Evolutionary conservation across 345 rosid species (phyloP).

Genomic region (Eucalyptus microcorys): DNA sequence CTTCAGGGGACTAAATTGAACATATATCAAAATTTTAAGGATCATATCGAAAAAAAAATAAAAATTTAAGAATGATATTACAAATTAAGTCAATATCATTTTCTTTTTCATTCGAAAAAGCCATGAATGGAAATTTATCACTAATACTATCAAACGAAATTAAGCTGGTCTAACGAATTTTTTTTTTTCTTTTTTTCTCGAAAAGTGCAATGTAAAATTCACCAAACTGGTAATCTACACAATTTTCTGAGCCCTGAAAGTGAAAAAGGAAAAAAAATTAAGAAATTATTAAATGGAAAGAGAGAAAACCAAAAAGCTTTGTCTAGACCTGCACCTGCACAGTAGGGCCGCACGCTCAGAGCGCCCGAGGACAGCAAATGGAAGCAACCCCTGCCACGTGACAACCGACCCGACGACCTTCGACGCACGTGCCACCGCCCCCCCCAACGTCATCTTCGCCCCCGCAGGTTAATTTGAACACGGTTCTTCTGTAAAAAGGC

Average conservation of each 20-base stretch:
- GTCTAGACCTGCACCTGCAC: background rate
- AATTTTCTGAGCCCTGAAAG: background rate
- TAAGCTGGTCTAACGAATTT: background rate
- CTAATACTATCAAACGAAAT: background rate
- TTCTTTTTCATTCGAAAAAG: background rate
- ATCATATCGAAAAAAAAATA: rapidly evolving
- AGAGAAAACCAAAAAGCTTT: background rate
- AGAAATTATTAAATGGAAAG: background rate
- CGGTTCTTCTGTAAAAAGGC: background rate
- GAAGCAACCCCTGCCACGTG: slow-evolving; percentile 40
- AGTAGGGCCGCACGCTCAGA: background rate
- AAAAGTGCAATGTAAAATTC: background rate
- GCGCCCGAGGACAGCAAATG: background rate
- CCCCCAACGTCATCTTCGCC: background rate
- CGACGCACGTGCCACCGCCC: slow-evolving; percentile 24
- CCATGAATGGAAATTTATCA: background rate
- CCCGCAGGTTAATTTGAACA: background rate
- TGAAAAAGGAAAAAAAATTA: background rate
- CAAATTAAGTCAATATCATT: background rate
- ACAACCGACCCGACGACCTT: background rate
- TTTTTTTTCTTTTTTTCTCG: too few relatives aligned
- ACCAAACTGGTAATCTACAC: background rate
- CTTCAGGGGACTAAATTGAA: rapidly evolving
- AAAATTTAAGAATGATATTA: rapidly evolving
- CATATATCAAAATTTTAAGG: rapidly evolving